Evolutionary conservation across 1,284 basidiomycete genomes (phyloP), one percentile per base, ranked within the genome.

Genomic region (Moesziomyces globuligerus): DNA sequence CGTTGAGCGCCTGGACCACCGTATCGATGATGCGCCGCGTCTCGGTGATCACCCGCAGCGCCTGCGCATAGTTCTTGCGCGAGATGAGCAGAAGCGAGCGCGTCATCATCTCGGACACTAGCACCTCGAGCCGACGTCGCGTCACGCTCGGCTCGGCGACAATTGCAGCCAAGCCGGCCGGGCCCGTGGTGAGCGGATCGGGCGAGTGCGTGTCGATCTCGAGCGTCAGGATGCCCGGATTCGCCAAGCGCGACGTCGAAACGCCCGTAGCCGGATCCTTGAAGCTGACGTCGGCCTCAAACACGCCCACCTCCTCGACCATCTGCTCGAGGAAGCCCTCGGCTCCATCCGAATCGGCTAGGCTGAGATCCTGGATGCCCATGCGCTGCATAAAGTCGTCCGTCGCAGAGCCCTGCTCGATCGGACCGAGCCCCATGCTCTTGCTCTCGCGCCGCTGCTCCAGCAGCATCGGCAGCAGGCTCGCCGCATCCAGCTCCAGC

Each of bases 71-170:
- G 59, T 77, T 78, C 29, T 72, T 66, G 24, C 76, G 64, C 23
- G 75, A 76, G 50, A 77, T 72, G 42, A 80, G 67, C 23, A 77
- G 64, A 17, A 80, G 59, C 36, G 69, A 65, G 11, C 78, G 75
- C 18, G 78, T 77, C 43, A 80, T 80, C 78, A 80, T 78, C 28
- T 80, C 78, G 15, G 67, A 71, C 13, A 77, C 76, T 4, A 80
- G 57, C 46, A 80, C 66, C 42, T 80, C 75, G 17, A 80, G 58
- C 23, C 78, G 54, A 41, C 78, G 57, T 11, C 78, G 68, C 29
- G 76, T 78, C 44, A 79, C 74, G 6, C 64, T 61, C 6, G 78
- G 73, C 37, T 80, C 76, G 32, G 75, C 72, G 23, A 76, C 64
- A 11, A 73, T 61, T 0, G 74, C 76, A 2, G 69, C 74, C 45